Percentiles rank a stretch among this genome's conserved stretches.
phyloP scores from a whole-genome alignment of 2,329 filamentous ascomycete species.

The Aspergillus nomiae region DNA sequence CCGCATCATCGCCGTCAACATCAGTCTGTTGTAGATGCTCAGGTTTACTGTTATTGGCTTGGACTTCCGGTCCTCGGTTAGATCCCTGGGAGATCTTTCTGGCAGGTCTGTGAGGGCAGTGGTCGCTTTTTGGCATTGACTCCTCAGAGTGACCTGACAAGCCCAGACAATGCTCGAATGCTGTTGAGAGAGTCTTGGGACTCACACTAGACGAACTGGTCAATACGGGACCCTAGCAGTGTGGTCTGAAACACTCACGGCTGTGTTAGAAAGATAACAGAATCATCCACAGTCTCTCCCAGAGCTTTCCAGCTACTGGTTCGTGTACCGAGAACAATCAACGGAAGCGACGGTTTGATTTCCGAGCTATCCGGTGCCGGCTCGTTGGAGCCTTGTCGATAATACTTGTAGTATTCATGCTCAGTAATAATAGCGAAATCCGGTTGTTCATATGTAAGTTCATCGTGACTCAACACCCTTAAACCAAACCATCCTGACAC shows the following conservation, averaged over 20 bases:
- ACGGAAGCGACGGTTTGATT: slow-evolving; percentile 8
- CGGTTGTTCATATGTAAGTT: slow-evolving; percentile 9
- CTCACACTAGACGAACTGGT: slow-evolving; percentile 16
- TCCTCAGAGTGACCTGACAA: background rate
- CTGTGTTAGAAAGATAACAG: slow-evolving; percentile 24
- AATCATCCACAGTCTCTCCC: slow-evolving; percentile 17
- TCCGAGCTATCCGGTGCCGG: background rate
- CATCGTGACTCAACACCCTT: slow-evolving; percentile 14
- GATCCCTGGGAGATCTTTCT: background rate
- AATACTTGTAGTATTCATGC: slow-evolving; percentile 19
- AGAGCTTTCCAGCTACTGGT: slow-evolving; percentile 14
- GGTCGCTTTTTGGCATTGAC: background rate
- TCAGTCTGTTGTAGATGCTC: background rate
- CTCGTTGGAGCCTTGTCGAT: background rate
- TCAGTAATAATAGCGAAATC: slow-evolving; percentile 25
- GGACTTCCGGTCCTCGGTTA: background rate
- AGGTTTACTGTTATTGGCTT: background rate
- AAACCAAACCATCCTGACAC: slow-evolving; percentile 22
- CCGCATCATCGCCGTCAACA: background rate
- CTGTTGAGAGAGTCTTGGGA: slow-evolving; percentile 21
- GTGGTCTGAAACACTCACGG: slow-evolving; percentile 17
- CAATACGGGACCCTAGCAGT: background rate
- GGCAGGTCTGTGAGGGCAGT: background rate
- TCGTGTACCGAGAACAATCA: slow-evolving; percentile 23
- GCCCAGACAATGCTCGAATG: slow-evolving; percentile 19